Conservation (phyloP, 306 rosid species). For the Prunus mira region DNA sequence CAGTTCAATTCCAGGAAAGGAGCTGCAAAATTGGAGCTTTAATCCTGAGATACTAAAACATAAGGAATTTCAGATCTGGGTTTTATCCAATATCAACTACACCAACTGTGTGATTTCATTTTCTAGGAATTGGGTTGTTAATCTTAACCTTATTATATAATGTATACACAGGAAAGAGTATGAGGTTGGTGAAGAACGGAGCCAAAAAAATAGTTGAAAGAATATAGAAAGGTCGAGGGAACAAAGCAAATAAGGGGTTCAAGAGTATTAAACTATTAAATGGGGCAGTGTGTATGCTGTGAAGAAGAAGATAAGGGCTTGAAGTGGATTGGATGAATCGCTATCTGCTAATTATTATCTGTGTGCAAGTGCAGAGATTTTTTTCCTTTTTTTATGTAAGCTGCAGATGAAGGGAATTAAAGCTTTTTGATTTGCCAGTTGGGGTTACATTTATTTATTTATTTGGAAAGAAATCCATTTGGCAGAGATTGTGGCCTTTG, state of each 20-base stretch:
- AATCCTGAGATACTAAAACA: conserved; percentile 3
- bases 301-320: conserved; percentile 2
- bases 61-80: conserved; percentile 26
- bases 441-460: neutral
- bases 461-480: neutral
- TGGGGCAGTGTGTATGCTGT: neutral
- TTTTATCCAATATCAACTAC: conserved; percentile 25
- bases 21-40: conserved; percentile 23
- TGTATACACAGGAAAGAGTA: neutral
- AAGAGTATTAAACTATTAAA: neutral
- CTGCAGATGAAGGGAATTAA: neutral
- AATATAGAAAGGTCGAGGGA: neutral
- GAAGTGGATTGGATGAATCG: conserved; percentile 2
- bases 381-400: neutral
- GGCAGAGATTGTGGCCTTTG: neutral
- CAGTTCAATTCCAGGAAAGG: conserved; percentile 15
- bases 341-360: neutral
- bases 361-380: neutral
- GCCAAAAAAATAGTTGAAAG: neutral
- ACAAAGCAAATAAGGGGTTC: neutral
- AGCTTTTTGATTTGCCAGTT: neutral
- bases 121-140: neutral
- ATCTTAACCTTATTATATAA: neutral
- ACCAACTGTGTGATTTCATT: conserved; percentile 4
- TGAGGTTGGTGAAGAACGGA: conserved; percentile 41